Evolutionary conservation across 1,139 yeast species (phyloP), one percentile per base, ranked within the genome.

Genomic region (Komagataea norvegica): DNA sequence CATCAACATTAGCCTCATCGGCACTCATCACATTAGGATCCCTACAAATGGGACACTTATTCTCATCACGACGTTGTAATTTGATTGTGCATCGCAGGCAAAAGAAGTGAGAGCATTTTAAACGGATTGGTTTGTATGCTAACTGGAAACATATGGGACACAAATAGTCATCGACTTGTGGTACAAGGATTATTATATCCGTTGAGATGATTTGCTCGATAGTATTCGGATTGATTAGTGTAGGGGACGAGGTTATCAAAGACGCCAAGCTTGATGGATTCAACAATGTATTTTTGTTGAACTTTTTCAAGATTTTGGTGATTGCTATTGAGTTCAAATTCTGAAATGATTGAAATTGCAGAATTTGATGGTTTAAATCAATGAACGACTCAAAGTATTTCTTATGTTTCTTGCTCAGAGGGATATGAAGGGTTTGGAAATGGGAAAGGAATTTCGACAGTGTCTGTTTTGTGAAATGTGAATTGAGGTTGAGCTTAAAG

Each of bases 51-150:
- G 91, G 91, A 56, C 91, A 82, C 46, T 72, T 70, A 28, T 69
- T 68, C 46, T 76, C 77, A 8, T 60, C 60, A 34, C 72, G 69
- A 37, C 82, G 67, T 53, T 81, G 83, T 50, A 82, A 53, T 48
- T 79, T 79, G 14, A 82, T 81, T 43, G 81, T 59, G 49, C 91
- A 82, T 35, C 88, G 59, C 3, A 82, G 79, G 56, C 91, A 82
- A 55, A 81, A 82, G 20, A 79, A 61, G 54, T 82, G 91, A 2
- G 72, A 70, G 56, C 91, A 82, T 10, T 60, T 60, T 17, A 82
- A 62, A 34, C 77, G 59, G 33, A 82, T 78, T 1, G 91, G 91
- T 51, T 80, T 80, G 57, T 70, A 81, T 0, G 88, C 87, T 29
- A 82, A 70, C 5, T 74, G 68, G 57, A 76, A 72, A 54, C 91